These are phyloP conservation scores for Ilyonectria mors-panacis DNA, from an alignment of 2,329 filamentous ascomycete genomes.

Conservation along the genomic window DNA sequence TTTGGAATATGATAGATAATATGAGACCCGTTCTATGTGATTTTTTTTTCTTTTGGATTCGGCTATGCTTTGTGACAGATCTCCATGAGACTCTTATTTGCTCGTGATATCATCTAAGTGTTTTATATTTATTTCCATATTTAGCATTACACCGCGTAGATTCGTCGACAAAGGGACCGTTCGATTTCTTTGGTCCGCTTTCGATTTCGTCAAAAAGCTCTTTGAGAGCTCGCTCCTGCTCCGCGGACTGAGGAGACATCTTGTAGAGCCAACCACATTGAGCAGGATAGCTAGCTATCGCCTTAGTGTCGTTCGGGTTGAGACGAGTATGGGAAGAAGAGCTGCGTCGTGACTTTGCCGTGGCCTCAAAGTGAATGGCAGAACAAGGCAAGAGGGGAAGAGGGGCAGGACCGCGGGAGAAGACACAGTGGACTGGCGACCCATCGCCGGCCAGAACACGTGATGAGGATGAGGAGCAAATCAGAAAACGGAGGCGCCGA, in stretches of 20 bases:
- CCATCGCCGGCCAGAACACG: constrained; percentile 6
- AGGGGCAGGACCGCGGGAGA: neutral
- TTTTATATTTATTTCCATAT: constrained; percentile 13
- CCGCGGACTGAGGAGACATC: constrained; percentile 6
- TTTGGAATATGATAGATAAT: constrained; percentile 10
- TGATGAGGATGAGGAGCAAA: constrained; percentile 10
- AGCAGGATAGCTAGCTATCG: constrained; percentile 5
- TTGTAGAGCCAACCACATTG: constrained; percentile 9
- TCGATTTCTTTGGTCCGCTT: constrained; percentile 13
- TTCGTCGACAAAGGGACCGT: constrained; percentile 11
- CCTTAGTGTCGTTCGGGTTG: constrained; percentile 8
- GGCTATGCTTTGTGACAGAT: constrained; percentile 10
- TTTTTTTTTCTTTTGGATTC: constrained; percentile 12
- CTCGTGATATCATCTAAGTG: constrained; percentile 11
- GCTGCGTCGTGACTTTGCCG: constrained; percentile 8
- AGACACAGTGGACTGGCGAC: constrained; percentile 8
- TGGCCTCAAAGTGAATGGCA: constrained; percentile 8
- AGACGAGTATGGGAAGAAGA: constrained; percentile 9
- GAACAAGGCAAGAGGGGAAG: constrained; percentile 8
- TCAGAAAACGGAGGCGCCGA: constrained; percentile 5
- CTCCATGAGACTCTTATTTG: constrained; percentile 10
- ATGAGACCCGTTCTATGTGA: constrained; percentile 11
- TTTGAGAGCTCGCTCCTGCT: constrained; percentile 13
- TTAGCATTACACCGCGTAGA: constrained; percentile 10
- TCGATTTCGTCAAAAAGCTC: constrained; percentile 14